These are phyloP conservation scores for Hapsidospora chrysogenum DNA, from an alignment of 495 filamentous ascomycete species.

Conservation along the genomic window DNA sequence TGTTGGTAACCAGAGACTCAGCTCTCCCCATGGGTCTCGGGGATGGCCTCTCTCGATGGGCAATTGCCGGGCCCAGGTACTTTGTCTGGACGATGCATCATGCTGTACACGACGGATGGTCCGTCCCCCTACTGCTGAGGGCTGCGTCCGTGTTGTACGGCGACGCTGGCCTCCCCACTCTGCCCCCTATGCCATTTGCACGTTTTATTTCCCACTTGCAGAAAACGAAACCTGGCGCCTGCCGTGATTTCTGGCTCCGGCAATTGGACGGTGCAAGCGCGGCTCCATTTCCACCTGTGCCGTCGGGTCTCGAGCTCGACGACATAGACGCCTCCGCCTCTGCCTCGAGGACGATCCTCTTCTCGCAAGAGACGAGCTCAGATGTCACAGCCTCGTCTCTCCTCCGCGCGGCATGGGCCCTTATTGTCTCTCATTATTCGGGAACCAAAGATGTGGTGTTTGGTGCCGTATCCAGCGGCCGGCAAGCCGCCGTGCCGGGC, in stretches of 20 bases:
- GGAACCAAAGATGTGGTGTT: not conserved
- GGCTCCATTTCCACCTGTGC: not conserved
- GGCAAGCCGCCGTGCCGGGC: conserved; percentile 9
- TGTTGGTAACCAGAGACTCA: no score
- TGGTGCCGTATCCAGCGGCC: not conserved
- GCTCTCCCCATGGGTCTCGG: no score
- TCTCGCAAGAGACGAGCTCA: conserved; percentile 15
- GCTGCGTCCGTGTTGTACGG: no score
- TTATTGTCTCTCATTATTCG: not conserved
- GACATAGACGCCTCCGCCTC: not conserved
- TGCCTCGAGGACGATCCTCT: not conserved
- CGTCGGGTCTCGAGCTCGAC: no score
- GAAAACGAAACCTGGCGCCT: not conserved
- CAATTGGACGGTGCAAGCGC: not conserved
- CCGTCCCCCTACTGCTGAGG: conserved; percentile 16
- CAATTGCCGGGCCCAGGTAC: no score
- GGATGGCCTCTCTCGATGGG: no score
- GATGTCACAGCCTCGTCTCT: not conserved
- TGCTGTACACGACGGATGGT: conserved; percentile 49
- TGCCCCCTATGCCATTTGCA: not conserved
- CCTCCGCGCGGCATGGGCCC: not conserved
- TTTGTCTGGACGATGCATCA: conserved; percentile 47
- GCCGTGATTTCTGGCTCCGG: not conserved
- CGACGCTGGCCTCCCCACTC: no score
- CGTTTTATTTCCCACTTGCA: not conserved